Percentiles rank a stretch among this genome's conserved stretches.
Conservation (phyloP, 305 asterid genomes). For the Fraxinus sp. region DNA sequence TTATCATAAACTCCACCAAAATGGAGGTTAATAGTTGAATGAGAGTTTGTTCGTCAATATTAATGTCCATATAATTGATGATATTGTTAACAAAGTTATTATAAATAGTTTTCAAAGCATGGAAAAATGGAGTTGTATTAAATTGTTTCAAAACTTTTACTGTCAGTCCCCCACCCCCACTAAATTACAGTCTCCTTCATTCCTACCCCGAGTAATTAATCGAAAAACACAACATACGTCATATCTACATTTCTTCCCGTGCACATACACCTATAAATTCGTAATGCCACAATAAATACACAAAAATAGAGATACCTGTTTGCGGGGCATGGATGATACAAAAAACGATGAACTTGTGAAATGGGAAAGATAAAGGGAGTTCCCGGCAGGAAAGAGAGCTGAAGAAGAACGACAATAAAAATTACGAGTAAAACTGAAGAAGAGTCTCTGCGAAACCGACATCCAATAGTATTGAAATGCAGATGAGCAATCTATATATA, state of each 20-base stretch:
- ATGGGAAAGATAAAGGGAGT: slow-evolving; percentile 22
- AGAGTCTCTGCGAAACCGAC: slow-evolving; percentile 44
- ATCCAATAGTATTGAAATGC: slow-evolving; percentile 32
- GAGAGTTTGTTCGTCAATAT: neutral
- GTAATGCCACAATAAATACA: neutral
- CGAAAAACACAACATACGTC: neutral
- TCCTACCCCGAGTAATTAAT: neutral
- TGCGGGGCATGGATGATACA: slow-evolving; percentile 44
- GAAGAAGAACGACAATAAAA: slow-evolving; percentile 19
- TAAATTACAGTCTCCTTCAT: neutral
- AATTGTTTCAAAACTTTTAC: neutral
- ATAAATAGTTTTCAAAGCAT: neutral
- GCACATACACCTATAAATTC: neutral
- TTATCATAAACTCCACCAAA: neutral
- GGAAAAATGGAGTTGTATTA: neutral
- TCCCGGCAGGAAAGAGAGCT: slow-evolving; percentile 19
- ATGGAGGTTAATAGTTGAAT: neutral
- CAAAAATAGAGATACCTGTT: slow-evolving; percentile 41
- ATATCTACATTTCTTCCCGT: neutral
- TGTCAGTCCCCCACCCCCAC: neutral
- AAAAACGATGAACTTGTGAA: slow-evolving; percentile 28
- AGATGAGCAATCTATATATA: slow-evolving; percentile 8
- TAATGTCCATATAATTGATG: neutral
- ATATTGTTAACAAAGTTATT: neutral
- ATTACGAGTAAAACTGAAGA: slow-evolving; percentile 26